Base-by-base conservation (phyloP, 208 protist genomes). In the Wallacemonas sp. region DNA sequence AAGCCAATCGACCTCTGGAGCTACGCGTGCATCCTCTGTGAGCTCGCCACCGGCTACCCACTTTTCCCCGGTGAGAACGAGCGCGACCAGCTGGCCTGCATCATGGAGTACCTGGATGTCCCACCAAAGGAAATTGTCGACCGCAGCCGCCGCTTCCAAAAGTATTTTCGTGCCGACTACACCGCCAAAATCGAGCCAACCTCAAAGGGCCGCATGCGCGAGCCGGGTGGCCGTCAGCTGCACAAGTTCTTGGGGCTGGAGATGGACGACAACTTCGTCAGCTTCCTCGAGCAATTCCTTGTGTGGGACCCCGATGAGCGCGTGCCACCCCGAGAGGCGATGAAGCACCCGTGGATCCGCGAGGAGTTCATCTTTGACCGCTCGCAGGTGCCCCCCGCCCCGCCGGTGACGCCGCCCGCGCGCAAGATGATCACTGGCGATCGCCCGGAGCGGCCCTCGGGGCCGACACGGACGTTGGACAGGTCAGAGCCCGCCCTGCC, bases 1-100 rank as follows among this genome's bases (percentile, higher is more conserved):
- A 76, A 77, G 10, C 76, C 84, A 25, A 97, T 97, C 28, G 94
- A 98, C 64, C 80, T 97, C 45, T 98, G 96, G 96, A 96, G 87
- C 62, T 87, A 97, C n/a, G 94, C 87, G 1, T 98, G 93, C 78
- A 94, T 98, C 38, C 61, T 98, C 23, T 94, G 89, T 41, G 96
- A 98, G 69, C 91, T 98, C 20, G 89, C 81, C 57, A 97, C 93
- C n/a, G 96, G 94, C 25, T 76, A 88, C 46, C 91, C 96, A 18
- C 73, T 98, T 31, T 98, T 97, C 61, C 79, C 94, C 2, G 93
- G 91, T 61, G 85, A 97, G 20, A 82, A 86, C 54, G 89, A 97
- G 25, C 79, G 80, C 26, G 92, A 96, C 16, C 90, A 97, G 54
- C 67, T 95, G 18, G 71, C 72, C 12, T 93, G 81, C 62, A 93